These are phyloP conservation scores for Perkinsus olseni DNA, from an alignment of 169 alveolate genomes.

Conservation along the genomic window DNA sequence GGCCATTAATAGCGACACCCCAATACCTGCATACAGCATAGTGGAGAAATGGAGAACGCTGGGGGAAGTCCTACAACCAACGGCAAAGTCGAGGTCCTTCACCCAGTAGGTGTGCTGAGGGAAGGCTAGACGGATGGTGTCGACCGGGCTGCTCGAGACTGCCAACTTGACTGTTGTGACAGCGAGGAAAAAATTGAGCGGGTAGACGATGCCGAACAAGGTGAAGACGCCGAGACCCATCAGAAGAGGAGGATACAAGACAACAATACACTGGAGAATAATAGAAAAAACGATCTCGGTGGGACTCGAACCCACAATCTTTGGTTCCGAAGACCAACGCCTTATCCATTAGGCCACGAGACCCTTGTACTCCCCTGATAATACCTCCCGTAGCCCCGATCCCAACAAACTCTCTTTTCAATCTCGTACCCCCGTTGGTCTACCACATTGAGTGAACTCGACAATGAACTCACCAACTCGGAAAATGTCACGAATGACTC, in stretches of 20 bases:
- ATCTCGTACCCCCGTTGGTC: too few species aligned
- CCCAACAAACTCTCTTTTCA: too few species aligned
- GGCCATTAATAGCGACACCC: background rate
- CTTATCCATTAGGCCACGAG: background rate
- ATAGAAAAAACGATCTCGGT: background rate
- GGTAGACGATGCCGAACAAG: background rate
- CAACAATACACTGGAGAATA: background rate
- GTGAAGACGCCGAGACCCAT: background rate
- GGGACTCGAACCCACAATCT: background rate
- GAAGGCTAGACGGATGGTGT: background rate
- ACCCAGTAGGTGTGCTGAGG: background rate
- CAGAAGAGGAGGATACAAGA: background rate
- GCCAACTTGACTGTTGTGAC: background rate
- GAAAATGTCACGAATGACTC: background rate
- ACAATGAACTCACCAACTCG: too few species aligned
- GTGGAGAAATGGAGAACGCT: background rate
- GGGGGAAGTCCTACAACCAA: background rate
- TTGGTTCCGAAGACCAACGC: background rate
- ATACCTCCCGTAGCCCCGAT: too few species aligned
- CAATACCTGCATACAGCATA: background rate
- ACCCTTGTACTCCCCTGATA: background rate
- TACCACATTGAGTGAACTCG: too few species aligned
- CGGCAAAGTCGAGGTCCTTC: background rate
- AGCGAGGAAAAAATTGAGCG: background rate
- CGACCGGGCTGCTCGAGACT: background rate